phyloP scores from a whole-genome alignment of 805 yeast species.

The Zygosaccharomyces gambellarensis region DNA sequence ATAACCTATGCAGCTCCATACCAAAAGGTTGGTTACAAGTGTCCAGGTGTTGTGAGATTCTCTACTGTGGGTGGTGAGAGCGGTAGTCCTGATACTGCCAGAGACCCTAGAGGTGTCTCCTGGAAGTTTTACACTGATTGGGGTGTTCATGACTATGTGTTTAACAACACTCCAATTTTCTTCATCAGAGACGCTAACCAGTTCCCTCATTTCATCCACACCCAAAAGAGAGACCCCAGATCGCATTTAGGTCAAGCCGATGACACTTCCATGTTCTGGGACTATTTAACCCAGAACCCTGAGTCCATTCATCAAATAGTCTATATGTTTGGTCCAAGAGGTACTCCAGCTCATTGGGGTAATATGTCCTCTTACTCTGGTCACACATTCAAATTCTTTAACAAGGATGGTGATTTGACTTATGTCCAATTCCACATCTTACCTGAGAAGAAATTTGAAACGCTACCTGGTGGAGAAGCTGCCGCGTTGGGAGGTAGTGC shows the following conservation, averaged over 20 bases:
- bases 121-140: constrained; percentile 77
- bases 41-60: constrained; percentile 45
- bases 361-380: constrained; percentile 62
- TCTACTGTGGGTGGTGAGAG: constrained; percentile 85
- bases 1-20: constrained; percentile 43
- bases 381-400: constrained; percentile 56
- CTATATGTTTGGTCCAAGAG: constrained; percentile 55
- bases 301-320: constrained; percentile 55
- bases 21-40: constrained; percentile 39
- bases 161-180: constrained; percentile 82
- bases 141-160: constrained; percentile 80
- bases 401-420: constrained; percentile 44
- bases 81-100: constrained; percentile 76
- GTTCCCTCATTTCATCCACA: constrained; percentile 84
- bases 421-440: constrained; percentile 54
- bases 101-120: constrained; percentile 86
- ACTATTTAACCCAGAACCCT: constrained; percentile 49
- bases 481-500: constrained; percentile 42
- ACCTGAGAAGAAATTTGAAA: constrained; percentile 48
- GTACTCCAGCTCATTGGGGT: constrained; percentile 52
- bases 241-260: constrained; percentile 38
- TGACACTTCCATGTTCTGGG: constrained; percentile 56
- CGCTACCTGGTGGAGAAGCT: constrained; percentile 44
- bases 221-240: constrained; percentile 79
- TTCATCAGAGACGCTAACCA: constrained; percentile 72